phyloP scores from a whole-genome alignment of 2,329 filamentous ascomycete genomes.

The Alternaria alternata region DNA sequence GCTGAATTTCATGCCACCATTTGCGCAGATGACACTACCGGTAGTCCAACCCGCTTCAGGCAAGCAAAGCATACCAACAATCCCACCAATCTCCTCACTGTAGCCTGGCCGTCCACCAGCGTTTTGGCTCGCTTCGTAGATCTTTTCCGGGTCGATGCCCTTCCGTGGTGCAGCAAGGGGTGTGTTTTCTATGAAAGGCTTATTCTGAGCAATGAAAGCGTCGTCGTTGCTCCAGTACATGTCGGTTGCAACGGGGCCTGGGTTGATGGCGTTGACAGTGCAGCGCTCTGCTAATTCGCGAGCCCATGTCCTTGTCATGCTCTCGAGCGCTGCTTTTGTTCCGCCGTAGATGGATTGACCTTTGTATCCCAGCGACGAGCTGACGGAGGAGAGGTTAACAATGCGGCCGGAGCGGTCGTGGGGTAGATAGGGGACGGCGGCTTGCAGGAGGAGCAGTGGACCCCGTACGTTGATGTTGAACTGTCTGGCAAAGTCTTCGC shows the following conservation, averaged over 20 bases:
- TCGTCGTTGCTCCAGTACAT: constrained; percentile 68
- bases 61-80: constrained; percentile 78
- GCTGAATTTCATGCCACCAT: constrained; percentile 71
- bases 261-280: constrained; percentile 72
- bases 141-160: constrained; percentile 67
- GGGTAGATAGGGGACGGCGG: constrained; percentile 73
- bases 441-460: constrained; percentile 79
- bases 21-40: constrained; percentile 80
- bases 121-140: constrained; percentile 54
- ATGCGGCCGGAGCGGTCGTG: constrained; percentile 71
- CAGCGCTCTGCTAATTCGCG: constrained; percentile 68
- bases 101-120: constrained; percentile 67
- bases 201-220: constrained; percentile 66
- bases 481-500: constrained; percentile 72
- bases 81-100: constrained; percentile 74
- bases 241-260: constrained; percentile 68
- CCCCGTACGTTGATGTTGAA: constrained; percentile 85
- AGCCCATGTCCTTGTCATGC: constrained; percentile 74
- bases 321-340: constrained; percentile 72
- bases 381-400: constrained; percentile 68
- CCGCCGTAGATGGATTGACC: constrained; percentile 70
- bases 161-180: constrained; percentile 70
- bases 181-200: constrained; percentile 68
- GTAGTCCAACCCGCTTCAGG: constrained; percentile 79
- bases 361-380: constrained; percentile 64